Evolutionary conservation across 2,329 filamentous ascomycete species (phyloP), one percentile per base, ranked within the genome.

Genomic region (Aspergillus neoniger): DNA sequence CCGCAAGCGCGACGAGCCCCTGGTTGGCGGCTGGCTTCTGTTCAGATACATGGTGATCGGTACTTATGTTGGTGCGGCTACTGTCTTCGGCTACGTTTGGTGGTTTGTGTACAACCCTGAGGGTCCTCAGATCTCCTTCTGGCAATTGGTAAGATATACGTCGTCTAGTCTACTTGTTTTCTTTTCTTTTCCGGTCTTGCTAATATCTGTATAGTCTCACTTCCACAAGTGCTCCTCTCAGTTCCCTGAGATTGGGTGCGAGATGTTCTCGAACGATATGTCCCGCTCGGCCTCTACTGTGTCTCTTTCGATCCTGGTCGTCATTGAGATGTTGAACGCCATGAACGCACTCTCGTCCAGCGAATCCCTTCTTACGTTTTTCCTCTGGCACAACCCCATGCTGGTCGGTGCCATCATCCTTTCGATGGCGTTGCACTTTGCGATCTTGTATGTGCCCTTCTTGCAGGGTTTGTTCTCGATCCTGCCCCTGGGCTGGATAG

Each of bases 281-380:
- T 88, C 93, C 67, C 93, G 94, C 79, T 87, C 93, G 5, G 95
- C 92, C 2, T 96, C 92, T 19, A 99, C 95, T 1, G 88, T 99
- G 28, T 97, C 92, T 6, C 85, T 99, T 63, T 96, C 91, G 39
- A 88, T 88, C 71, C 85, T 99, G 17, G 95, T 99, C 49, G 92
- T 97, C 62, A 98, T 99, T 72, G 95, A 99, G 81, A 99, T 99
- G 95, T 86, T 99, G 75, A 99, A 99, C 79, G 95, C 95, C 69
- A 94, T 98, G 90, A 99, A 99, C 74, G 95, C 94, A 0, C 85
- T 99, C 32, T 97, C 92, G 1, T 96, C 92, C 0, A 96, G 91
- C 77, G 95, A 99, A 79, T 96, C 91, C 15, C 87, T 99, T 12
- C 79, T 99, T 58, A 97, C 93, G 2, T 86, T 99, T 64, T 94